A percentile compares a stretch with the other conserved stretches of the same genome.
Evolutionary conservation across 2,329 filamentous ascomycete genomes (phyloP).

Genomic region (Colletotrichum gigasporum): DNA sequence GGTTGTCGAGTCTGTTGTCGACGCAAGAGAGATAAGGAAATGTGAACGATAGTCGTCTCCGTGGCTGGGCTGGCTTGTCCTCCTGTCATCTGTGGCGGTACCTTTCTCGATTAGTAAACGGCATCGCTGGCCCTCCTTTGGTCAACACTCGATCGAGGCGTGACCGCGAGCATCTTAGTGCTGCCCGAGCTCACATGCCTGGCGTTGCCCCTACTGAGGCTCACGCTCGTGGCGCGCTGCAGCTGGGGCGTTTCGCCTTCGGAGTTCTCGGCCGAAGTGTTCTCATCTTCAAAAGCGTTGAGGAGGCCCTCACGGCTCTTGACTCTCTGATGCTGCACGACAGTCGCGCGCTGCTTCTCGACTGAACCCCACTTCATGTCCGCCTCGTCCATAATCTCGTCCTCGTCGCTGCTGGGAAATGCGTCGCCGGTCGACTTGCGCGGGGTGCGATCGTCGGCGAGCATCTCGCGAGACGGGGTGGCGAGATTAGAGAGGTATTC

Average conservation of each 20-base stretch:
- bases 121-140: constrained; percentile 12
- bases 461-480: constrained; percentile 24
- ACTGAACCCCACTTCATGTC: constrained; percentile 64
- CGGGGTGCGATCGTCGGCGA: constrained; percentile 33
- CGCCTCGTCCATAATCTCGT: constrained; percentile 53
- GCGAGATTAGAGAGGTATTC: constrained; percentile 70
- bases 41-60: constrained; percentile 23
- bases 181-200: constrained; percentile 82
- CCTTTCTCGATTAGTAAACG: constrained; percentile 5
- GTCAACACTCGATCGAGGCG: constrained; percentile 63
- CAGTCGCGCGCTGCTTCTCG: constrained; percentile 48
- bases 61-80: constrained; percentile 17
- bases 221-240: constrained; percentile 76
- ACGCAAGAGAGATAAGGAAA: constrained; percentile 18
- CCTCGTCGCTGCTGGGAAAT: constrained; percentile 68
- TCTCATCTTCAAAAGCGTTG: constrained; percentile 50
- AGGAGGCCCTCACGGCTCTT: constrained; percentile 63
- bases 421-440: constrained; percentile 59
- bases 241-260: constrained; percentile 49
- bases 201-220: constrained; percentile 71
- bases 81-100: constrained; percentile 8
- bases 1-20: background rate
- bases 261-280: constrained; percentile 40
- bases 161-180: constrained; percentile 77
- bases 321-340: constrained; percentile 45